Percentiles rank a stretch among this genome's conserved stretches.
Conservation (phyloP, 352 stramenopile species). For the Globisporangium spiculum region DNA sequence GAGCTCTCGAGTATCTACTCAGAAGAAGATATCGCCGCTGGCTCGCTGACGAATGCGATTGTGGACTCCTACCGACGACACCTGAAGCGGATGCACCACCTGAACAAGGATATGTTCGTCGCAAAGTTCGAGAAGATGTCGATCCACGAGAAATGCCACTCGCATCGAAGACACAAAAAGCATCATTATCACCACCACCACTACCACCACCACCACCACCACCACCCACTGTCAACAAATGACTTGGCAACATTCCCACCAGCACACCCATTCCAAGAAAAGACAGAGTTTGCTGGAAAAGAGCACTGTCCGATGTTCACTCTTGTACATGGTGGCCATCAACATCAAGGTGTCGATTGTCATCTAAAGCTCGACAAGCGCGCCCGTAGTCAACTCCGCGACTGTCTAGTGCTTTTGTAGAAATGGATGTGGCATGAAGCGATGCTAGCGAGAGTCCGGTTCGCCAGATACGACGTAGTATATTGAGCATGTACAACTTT, state of each 20-base stretch:
- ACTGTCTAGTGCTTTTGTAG: background rate
- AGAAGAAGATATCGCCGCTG: constrained; percentile 23
- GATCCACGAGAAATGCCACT: background rate
- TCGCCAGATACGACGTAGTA: no score
- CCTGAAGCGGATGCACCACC: constrained; percentile 1
- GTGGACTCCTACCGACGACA: constrained; percentile 38
- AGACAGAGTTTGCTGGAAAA: background rate
- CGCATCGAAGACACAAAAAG: background rate
- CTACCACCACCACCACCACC: background rate
- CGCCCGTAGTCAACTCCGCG: background rate
- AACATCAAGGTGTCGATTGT: background rate
- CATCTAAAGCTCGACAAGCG: background rate
- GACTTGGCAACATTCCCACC: background rate
- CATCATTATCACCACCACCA: background rate
- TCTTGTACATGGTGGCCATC: background rate
- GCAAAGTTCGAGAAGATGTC: constrained; percentile 5
- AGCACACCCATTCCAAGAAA: background rate
- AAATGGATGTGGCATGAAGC: background rate
- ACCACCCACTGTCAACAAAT: background rate
- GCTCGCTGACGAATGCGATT: constrained; percentile 45
- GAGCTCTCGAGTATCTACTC: constrained; percentile 13
- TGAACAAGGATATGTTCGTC: constrained; percentile 30
- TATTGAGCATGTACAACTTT: no score
- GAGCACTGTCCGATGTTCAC: background rate
- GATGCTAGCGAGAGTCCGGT: no score